A percentile compares a stretch with the other conserved stretches of the same genome.
These are phyloP conservation scores for Decorospora gaudefroyi DNA, from an alignment of 2,329 filamentous ascomycete species.

Conservation along the genomic window DNA sequence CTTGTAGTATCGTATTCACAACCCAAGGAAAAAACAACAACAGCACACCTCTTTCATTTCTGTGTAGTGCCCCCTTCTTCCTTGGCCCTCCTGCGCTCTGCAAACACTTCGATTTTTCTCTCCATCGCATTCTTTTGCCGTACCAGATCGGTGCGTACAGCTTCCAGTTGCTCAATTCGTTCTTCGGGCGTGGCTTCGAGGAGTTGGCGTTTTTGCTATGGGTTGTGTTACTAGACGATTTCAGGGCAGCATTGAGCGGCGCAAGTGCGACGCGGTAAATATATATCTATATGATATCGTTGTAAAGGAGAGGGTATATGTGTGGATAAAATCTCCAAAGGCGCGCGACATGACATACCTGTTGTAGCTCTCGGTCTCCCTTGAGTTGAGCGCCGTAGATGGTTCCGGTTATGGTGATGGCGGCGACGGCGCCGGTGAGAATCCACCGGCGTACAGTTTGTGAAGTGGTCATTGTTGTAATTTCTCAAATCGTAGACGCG, in stretches of 20 bases:
- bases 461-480: conserved; percentile 26
- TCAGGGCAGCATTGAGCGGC: background rate
- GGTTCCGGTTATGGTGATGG: conserved; percentile 61
- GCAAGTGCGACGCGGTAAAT: no score
- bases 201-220: conserved; percentile 53
- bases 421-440: conserved; percentile 59
- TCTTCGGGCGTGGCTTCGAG: conserved; percentile 59
- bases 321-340: no score
- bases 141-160: conserved; percentile 55
- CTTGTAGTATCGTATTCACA: no score
- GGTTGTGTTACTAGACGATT: background rate
- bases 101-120: conserved; percentile 55
- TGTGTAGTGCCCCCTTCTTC: no score
- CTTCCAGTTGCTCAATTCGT: conserved; percentile 59
- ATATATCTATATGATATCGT: background rate
- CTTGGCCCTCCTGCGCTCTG: conserved; percentile 23
- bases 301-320: no score
- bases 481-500: background rate
- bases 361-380: conserved; percentile 55
- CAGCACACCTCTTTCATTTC: no score
- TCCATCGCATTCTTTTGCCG: conserved; percentile 59
- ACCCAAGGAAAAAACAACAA: no score
- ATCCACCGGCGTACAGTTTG: conserved; percentile 55
- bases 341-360: conserved; percentile 51
- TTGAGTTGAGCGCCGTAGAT: conserved; percentile 65